Evolutionary conservation across 148 eudicot species (phyloP), one percentile per base, ranked within the genome.

Genomic region (Cornus florida): DNA sequence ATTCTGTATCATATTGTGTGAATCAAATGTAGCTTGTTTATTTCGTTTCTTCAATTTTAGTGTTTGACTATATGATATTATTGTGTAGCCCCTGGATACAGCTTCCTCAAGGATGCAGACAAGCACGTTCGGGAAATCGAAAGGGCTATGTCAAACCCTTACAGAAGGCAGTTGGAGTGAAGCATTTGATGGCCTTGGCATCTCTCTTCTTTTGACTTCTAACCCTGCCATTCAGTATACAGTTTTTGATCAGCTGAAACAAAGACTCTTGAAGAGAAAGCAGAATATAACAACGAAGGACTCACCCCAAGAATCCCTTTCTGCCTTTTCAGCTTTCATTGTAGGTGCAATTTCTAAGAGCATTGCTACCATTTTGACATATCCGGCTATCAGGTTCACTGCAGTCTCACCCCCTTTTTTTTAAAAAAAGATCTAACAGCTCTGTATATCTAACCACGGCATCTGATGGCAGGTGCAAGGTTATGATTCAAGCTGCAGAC

Each of bases 141-240:
- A 87, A 80, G 82, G 87, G 17, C 87, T 87, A 38, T 77, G 85
- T 83, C 74, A 77, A 84, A 87, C 85, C 74, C 87, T 87, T 23
- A 77, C 87, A 0, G 89, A 80, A 48, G 89, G 89, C 72, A 84
- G 82, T 77, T 87, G 87, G 89, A 71, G 81, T 82, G 89, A 87
- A 66, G 89, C 85, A 71, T 87, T 79, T 74, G 87, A 87, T 39
- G 89, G 89, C 69, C 89, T 87, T 67, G 87, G 89, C 77, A 84
- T 87, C 56, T 87, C 89, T 76, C 83, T 87, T 64, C 71, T 87
- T 70, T 71, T 87, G 79, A 87, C 89, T 70, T 84, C 89, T 74
- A 87, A 87, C 72, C 89, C 89, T 76, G 87, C 89, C 72, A 87
- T 87, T 74, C 87, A 87, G 89, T 87, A 87, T 72, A 87, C 89